These are phyloP conservation scores for Arachis stenosperma DNA, from an alignment of 306 rosid species.

Conservation along the genomic window DNA sequence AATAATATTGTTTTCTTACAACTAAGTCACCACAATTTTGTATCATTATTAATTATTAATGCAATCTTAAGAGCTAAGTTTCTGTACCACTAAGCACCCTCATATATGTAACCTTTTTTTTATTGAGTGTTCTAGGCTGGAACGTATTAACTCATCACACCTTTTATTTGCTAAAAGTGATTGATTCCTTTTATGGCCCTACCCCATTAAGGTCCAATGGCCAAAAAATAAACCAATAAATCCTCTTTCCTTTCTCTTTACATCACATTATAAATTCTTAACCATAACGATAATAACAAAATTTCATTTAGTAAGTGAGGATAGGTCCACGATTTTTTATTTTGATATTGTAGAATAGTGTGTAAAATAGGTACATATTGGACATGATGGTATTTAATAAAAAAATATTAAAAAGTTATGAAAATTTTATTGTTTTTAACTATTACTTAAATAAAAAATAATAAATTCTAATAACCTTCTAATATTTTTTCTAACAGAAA, in stretches of 20 bases:
- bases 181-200: constrained; percentile 45
- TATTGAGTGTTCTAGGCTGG: constrained; percentile 64
- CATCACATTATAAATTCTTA: neutral
- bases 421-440: too few relatives aligned
- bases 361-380: too few relatives aligned
- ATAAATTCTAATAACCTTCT: too few relatives aligned
- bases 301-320: neutral
- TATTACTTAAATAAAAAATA: too few relatives aligned
- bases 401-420: too few relatives aligned
- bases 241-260: constrained; percentile 7
- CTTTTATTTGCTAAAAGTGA: constrained; percentile 52
- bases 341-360: too few relatives aligned
- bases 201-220: constrained; percentile 25
- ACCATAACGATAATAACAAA: neutral
- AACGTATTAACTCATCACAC: constrained; percentile 18
- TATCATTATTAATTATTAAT: constrained; percentile 40
- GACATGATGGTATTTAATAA: too few relatives aligned
- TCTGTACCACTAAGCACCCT: constrained; percentile 38
- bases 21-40: constrained; percentile 31
- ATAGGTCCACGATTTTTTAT: neutral
- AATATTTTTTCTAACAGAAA: too few relatives aligned
- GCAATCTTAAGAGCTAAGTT: constrained; percentile 69
- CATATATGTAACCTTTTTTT: constrained; percentile 39
- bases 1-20: constrained; percentile 31
- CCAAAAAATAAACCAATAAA: neutral